Conservation (phyloP, 345 rosid species). For the Pugionium dolabratum region DNA sequence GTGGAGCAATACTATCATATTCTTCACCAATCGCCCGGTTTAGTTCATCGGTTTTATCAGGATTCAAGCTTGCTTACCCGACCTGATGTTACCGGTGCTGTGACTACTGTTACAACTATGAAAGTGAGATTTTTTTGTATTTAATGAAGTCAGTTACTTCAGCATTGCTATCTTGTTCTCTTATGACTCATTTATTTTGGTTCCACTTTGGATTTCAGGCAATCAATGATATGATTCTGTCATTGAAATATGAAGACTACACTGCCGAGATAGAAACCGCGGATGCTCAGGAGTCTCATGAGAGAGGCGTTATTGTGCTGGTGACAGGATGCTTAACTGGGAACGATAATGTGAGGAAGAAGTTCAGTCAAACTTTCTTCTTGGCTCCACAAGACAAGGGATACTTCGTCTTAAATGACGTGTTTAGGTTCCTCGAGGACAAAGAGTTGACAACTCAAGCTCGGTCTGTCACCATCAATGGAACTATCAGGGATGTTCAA, state of each 20-base stretch:
- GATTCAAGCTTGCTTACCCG: constrained; percentile 70
- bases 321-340: constrained; percentile 88
- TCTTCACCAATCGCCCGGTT: constrained; percentile 65
- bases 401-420: constrained; percentile 85
- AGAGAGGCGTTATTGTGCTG: constrained; percentile 72
- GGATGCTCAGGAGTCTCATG: constrained; percentile 78
- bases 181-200: no score
- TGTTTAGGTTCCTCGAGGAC: constrained; percentile 75
- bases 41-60: constrained; percentile 68
- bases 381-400: constrained; percentile 93
- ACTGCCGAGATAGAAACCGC: constrained; percentile 87
- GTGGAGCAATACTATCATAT: constrained; percentile 73
- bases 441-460: constrained; percentile 42
- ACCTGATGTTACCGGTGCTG: constrained; percentile 57
- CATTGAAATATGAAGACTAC: constrained; percentile 55
- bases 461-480: constrained; percentile 42
- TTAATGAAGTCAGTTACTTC: not conserved
- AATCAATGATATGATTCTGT: constrained; percentile 55
- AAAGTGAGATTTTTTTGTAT: constrained; percentile 59
- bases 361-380: constrained; percentile 85
- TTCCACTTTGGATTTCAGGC: constrained; percentile 29
- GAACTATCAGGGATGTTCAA: constrained; percentile 41
- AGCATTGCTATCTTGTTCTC: not conserved
- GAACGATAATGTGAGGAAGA: constrained; percentile 67
- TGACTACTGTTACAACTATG: constrained; percentile 68